Evolutionary conservation across 306 rosid genomes (phyloP).

Genomic region (Astragalus glycyphyllos): DNA sequence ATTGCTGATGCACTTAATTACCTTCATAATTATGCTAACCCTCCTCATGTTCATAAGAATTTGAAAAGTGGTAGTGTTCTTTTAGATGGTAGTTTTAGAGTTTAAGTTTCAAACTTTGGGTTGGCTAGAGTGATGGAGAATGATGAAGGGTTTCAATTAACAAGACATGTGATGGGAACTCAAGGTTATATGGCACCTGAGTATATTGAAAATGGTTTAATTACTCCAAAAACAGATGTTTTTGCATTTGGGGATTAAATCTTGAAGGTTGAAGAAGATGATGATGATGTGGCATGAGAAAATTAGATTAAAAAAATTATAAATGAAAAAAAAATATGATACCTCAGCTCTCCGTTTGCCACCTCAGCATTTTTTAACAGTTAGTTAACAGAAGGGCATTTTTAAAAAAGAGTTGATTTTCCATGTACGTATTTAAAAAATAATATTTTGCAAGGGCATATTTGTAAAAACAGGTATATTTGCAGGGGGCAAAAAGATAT

Average conservation of each 20-base stretch:
- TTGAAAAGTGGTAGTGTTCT: slow-evolving; percentile 69
- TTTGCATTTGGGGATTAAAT: slow-evolving; percentile 77
- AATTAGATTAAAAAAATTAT: too few relatives aligned
- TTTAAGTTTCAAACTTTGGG: slow-evolving; percentile 69
- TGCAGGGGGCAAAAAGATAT: too few relatives aligned
- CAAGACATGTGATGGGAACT: slow-evolving; percentile 83
- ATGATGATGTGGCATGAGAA: too few relatives aligned
- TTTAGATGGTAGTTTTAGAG: slow-evolving; percentile 61
- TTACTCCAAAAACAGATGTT: slow-evolving; percentile 74
- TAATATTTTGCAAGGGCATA: too few relatives aligned
- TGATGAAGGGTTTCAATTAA: slow-evolving; percentile 54
- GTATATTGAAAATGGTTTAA: slow-evolving; percentile 68
- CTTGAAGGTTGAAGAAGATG: too few relatives aligned
- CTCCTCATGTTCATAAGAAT: slow-evolving; percentile 71
- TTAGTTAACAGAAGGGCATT: too few relatives aligned
- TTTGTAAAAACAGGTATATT: too few relatives aligned
- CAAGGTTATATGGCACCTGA: slow-evolving; percentile 84
- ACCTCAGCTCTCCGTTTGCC: too few relatives aligned
- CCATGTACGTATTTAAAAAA: too few relatives aligned
- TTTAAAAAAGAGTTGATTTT: too few relatives aligned
- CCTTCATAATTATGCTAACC: slow-evolving; percentile 69
- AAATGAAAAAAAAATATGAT: too few relatives aligned
- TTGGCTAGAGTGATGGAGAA: slow-evolving; percentile 59
- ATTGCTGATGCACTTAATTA: slow-evolving; percentile 74
- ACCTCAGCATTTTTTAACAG: too few relatives aligned